These are phyloP conservation scores for Chrysanthemum lavandulifolium DNA, from an alignment of 129 eudicot genomes.

Conservation along the genomic window DNA sequence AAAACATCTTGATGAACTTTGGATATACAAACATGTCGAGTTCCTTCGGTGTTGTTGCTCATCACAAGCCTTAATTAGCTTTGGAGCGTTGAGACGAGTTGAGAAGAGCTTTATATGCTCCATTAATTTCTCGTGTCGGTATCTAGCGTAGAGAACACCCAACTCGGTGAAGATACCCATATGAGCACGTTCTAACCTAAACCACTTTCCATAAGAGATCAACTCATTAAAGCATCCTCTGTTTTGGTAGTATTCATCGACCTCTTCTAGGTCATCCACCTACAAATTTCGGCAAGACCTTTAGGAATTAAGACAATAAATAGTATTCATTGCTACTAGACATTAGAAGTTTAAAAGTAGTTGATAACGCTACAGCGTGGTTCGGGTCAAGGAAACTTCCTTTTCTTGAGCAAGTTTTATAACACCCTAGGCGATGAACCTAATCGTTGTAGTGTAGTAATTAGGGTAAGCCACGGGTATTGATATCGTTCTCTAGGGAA, in stretches of 20 bases:
- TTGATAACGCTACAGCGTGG: too few relatives aligned
- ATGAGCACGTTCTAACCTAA: conserved; percentile 96
- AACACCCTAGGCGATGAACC: too few relatives aligned
- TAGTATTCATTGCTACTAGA: neutral
- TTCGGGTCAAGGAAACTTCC: too few relatives aligned
- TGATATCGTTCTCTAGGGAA: too few relatives aligned
- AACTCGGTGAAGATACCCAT: conserved; percentile 99
- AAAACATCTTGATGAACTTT: neutral
- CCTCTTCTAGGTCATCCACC: conserved; percentile 99
- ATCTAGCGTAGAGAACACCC: conserved; percentile 97
- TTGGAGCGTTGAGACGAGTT: conserved; percentile 96
- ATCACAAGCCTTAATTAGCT: conserved; percentile 97
- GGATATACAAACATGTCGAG: conserved; percentile 82
- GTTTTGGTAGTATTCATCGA: conserved; percentile 90
- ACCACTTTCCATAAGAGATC: conserved; percentile 99
- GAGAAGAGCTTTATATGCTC: conserved; percentile 96
- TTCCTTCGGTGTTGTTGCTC: conserved; percentile 99
- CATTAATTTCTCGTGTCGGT: conserved; percentile 97
- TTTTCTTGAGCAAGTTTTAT: too few relatives aligned
- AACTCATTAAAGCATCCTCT: conserved; percentile 98
- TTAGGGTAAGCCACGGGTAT: too few relatives aligned
- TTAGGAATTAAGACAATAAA: neutral
- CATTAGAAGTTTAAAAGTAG: neutral
- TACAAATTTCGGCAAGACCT: conserved; percentile 25
- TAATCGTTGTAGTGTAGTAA: too few relatives aligned